Base-by-base conservation (phyloP, 345 rosid species). In the Pugionium cornutum region DNA sequence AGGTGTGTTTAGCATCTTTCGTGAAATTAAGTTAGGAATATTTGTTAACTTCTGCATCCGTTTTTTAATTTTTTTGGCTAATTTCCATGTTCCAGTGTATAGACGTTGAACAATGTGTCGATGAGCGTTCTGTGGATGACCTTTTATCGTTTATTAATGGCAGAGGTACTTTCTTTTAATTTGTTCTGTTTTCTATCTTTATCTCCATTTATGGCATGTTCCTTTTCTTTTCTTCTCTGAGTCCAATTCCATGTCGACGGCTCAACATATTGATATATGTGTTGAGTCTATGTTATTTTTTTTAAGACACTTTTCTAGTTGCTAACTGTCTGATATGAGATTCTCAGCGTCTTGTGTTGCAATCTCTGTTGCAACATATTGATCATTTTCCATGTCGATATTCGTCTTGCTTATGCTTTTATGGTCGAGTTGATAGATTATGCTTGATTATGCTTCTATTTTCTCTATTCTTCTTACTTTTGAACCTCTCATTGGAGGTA, bases 71-170 rank as follows among this genome's bases (percentile, higher is more conserved):
- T 25, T 36, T 31, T 27, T 47, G 54, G 50, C 47, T 10, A 57
- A 58, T 59, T 53, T 61, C 53, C 56, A 9, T 79, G 52, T 73
- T 69, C 30, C 73, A 89, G 98, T 78, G 76, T 78, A 74, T 75
- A 42, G 96, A 89, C 86, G 85, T 80, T 73, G 92, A 89, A 78
- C 95, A 85, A 66, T 82, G 1, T 59, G 89, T 78, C 1, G 98
- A 92, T 61, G 95, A 89, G 35, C 95, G 95, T 42, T 92, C 98
- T 44, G 98, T 87, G 68, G 98, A 92, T 70, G 98, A 92, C 55
- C 92, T 91, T 40, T 76, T 87, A 63, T 84, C 95, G 25, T 91
- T 80, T 77, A 91, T 91, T 60, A 89, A 91, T 73, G 87, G 96
- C 66, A 86, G 77, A 83, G 95, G 97, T 86, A 82, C 44, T 52